Evolutionary conservation across 2,329 filamentous ascomycete genomes (phyloP).

Genomic region (Verticillium isaacii): DNA sequence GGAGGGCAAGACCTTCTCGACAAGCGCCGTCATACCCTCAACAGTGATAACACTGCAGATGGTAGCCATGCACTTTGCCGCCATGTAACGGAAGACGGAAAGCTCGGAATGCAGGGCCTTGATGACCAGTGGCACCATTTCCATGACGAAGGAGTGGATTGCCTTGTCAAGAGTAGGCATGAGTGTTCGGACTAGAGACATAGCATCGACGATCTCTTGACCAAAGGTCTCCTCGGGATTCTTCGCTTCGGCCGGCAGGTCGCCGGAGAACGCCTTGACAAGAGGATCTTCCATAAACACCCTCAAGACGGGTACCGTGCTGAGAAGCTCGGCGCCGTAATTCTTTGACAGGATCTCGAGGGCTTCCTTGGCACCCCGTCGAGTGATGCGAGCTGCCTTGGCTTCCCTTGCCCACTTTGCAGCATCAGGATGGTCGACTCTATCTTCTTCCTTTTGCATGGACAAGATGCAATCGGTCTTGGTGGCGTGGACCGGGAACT

Average conservation of each 20-base stretch:
- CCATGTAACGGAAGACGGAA: slow-evolving; percentile 92
- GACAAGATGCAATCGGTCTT: slow-evolving; percentile 82
- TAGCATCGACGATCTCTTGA: slow-evolving; percentile 87
- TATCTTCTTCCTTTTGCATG: slow-evolving; percentile 94
- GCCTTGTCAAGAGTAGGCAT: slow-evolving; percentile 80
- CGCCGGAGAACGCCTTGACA: slow-evolving; percentile 64
- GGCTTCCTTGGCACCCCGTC: slow-evolving; percentile 89
- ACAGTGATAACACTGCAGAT: slow-evolving; percentile 96
- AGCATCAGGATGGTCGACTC: slow-evolving; percentile 86
- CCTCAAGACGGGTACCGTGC: slow-evolving; percentile 78
- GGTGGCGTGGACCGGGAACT: slow-evolving; percentile 78
- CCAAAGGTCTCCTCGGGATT: slow-evolving; percentile 73
- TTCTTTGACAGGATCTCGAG: slow-evolving; percentile 78
- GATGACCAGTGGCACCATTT: slow-evolving; percentile 78
- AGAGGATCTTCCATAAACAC: slow-evolving; percentile 80
- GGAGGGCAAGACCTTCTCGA: slow-evolving; percentile 86
- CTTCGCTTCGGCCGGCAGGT: slow-evolving; percentile 67
- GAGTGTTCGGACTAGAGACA: slow-evolving; percentile 88
- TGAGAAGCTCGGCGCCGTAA: slow-evolving; percentile 74
- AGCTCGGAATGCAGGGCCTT: slow-evolving; percentile 83
- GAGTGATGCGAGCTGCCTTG: slow-evolving; percentile 81
- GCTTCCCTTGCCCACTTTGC: slow-evolving; percentile 87
- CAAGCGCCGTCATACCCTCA: slow-evolving; percentile 91
- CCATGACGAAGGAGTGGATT: slow-evolving; percentile 75
- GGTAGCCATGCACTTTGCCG: slow-evolving; percentile 94